Percentiles rank a stretch among this genome's conserved stretches.
Evolutionary conservation across 805 yeast genomes (phyloP).

Genomic region (Kuraishia piskuri): DNA sequence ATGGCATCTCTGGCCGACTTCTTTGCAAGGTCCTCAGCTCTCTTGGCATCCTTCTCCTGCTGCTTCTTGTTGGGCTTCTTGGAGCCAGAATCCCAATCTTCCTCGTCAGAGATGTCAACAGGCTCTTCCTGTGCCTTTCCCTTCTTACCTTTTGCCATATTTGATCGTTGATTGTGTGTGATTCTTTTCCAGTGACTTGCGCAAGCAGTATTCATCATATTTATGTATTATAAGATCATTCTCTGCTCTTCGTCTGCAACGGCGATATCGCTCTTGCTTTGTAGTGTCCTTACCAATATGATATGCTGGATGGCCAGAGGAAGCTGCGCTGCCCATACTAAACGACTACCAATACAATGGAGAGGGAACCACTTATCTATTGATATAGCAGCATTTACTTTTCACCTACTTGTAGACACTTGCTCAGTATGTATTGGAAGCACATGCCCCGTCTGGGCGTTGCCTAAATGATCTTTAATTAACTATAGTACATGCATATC

Average conservation of each 20-base stretch:
- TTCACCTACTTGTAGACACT: no score
- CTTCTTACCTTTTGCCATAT: slow-evolving; percentile 21
- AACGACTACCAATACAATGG: no score
- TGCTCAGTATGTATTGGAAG: no score
- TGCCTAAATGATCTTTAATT: no score
- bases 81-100: slow-evolving; percentile 63
- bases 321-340: no score
- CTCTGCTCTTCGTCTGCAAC: not conserved
- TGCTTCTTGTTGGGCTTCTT: slow-evolving; percentile 65
- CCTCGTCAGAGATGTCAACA: slow-evolving; percentile 35
- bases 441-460: no score
- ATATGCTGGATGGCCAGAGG: not conserved
- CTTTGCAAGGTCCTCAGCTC: slow-evolving; percentile 67
- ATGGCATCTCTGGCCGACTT: slow-evolving; percentile 76
- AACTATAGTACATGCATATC: no score
- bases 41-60: slow-evolving; percentile 58
- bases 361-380: no score
- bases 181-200: not conserved
- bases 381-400: no score
- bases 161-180: not conserved
- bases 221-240: no score
- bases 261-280: not conserved
- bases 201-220: no score
- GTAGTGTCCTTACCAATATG: no score
- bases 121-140: slow-evolving; percentile 66